Evolutionary conservation across 345 rosid species (phyloP).

Genomic region (Viola odorata): DNA sequence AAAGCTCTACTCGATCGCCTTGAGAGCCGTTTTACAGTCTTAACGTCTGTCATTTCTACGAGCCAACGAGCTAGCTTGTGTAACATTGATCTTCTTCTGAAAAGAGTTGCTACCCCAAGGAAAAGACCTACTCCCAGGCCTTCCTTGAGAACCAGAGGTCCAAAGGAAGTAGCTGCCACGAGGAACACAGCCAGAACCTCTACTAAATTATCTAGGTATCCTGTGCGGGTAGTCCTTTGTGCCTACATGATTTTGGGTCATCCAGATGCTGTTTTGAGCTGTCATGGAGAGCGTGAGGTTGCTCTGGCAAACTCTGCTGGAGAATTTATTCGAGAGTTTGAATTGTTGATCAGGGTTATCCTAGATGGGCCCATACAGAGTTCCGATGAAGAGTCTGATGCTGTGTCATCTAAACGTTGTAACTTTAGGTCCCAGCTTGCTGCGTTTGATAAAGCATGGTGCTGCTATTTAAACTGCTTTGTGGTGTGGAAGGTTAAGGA

Average conservation of each 20-base stretch:
- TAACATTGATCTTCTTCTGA: constrained; percentile 86
- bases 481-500: constrained; percentile 97
- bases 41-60: constrained; percentile 21
- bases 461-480: constrained; percentile 73
- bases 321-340: constrained; percentile 60
- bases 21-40: constrained; percentile 67
- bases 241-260: constrained; percentile 96
- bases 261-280: constrained; percentile 93
- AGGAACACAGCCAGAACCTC: too few species aligned
- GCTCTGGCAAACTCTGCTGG: constrained; percentile 64
- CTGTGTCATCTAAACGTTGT: constrained; percentile 37
- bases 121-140: constrained; percentile 42
- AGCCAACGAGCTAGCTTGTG: constrained; percentile 36
- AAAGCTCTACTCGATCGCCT: constrained; percentile 72
- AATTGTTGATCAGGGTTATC: constrained; percentile 62
- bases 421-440: constrained; percentile 75
- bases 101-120: constrained; percentile 71
- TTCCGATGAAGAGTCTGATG: constrained; percentile 45
- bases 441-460: constrained; percentile 85
- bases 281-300: constrained; percentile 79
- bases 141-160: constrained; percentile 45
- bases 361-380: constrained; percentile 64
- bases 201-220: constrained; percentile 57
- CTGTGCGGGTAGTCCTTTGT: constrained; percentile 79
- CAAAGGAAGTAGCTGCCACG: constrained; percentile 36